Conservation (phyloP, 495 filamentous ascomycete genomes). For the Aspergillus avenaceus region DNA sequence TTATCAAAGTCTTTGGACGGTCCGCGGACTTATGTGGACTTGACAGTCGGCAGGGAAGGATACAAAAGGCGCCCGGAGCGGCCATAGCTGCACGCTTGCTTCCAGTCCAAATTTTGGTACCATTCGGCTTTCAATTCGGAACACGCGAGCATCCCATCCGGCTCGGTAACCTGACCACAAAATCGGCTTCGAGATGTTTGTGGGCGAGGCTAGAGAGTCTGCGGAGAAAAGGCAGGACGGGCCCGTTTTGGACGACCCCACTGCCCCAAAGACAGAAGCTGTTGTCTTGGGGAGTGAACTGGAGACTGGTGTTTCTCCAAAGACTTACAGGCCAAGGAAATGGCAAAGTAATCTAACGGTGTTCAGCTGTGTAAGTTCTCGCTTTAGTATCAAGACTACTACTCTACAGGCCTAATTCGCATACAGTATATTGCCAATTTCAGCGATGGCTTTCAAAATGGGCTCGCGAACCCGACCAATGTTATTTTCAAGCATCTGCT, state of each 20-base stretch:
- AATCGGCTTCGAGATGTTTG: not conserved
- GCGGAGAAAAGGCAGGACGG: not conserved
- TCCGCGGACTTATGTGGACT: not conserved
- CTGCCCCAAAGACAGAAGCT: not conserved
- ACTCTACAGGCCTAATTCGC: not conserved
- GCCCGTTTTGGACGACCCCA: not conserved
- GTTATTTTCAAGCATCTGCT: conserved; percentile 34
- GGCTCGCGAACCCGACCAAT: conserved; percentile 33
- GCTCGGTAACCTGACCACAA: not conserved
- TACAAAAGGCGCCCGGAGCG: not conserved
- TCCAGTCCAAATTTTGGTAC: too few species aligned
- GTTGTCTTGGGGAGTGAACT: not conserved
- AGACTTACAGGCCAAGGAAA: conserved; percentile 12
- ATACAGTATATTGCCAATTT: conserved; percentile 35
- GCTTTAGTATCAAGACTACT: not conserved
- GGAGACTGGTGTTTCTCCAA: not conserved
- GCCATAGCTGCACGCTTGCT: too few species aligned
- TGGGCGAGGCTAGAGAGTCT: not conserved
- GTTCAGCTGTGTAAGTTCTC: conserved; percentile 20
- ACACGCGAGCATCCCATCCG: not conserved
- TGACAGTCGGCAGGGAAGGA: not conserved
- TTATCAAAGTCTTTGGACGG: not conserved
- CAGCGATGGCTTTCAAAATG: conserved; percentile 34
- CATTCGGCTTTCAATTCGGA: not conserved
- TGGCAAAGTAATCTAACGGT: conserved; percentile 26